Evolutionary conservation across 2,329 filamentous ascomycete species (phyloP).

Genomic region (Arthrobotrys musiformis): DNA sequence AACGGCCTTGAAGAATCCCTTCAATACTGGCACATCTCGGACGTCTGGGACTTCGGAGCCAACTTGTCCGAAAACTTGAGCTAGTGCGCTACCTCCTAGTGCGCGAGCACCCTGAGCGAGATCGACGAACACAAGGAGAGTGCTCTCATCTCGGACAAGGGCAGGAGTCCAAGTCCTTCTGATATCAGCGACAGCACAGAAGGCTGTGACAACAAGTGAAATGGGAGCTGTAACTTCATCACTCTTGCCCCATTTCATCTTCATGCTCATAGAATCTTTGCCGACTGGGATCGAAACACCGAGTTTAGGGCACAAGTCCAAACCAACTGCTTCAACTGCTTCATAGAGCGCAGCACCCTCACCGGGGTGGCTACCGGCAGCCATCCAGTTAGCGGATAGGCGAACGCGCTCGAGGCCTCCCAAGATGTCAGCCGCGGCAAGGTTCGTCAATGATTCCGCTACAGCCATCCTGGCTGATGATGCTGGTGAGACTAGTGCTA

Average conservation of each 20-base stretch:
- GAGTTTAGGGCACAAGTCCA: conserved; percentile 90
- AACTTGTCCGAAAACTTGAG: conserved; percentile 86
- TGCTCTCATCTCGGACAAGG: conserved; percentile 84
- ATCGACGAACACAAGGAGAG: conserved; percentile 88
- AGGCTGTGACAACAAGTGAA: conserved; percentile 89
- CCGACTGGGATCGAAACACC: conserved; percentile 94
- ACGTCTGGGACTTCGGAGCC: conserved; percentile 88
- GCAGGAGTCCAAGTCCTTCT: conserved; percentile 93
- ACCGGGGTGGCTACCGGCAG: conserved; percentile 89
- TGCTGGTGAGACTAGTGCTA: conserved; percentile 88
- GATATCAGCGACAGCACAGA: conserved; percentile 83
- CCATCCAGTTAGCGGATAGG: conserved; percentile 99
- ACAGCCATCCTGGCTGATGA: conserved; percentile 97
- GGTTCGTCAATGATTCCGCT: conserved; percentile 90
- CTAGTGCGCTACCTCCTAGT: conserved; percentile 88
- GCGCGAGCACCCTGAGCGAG: conserved; percentile 82
- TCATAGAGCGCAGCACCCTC: conserved; percentile 93
- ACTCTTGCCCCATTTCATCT: conserved; percentile 85
- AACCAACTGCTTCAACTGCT: conserved; percentile 89
- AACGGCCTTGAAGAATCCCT: conserved; percentile 91
- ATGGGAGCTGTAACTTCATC: conserved; percentile 93
- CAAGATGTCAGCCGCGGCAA: conserved; percentile 80
- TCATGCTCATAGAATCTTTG: conserved; percentile 99
- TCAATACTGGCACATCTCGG: conserved; percentile 80
- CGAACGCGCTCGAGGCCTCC: conserved; percentile 81